Percentiles rank a stretch among this genome's conserved stretches.
phyloP scores from a whole-genome alignment of 2,329 filamentous ascomycete genomes.

The Chaetomiaceae sp. region DNA sequence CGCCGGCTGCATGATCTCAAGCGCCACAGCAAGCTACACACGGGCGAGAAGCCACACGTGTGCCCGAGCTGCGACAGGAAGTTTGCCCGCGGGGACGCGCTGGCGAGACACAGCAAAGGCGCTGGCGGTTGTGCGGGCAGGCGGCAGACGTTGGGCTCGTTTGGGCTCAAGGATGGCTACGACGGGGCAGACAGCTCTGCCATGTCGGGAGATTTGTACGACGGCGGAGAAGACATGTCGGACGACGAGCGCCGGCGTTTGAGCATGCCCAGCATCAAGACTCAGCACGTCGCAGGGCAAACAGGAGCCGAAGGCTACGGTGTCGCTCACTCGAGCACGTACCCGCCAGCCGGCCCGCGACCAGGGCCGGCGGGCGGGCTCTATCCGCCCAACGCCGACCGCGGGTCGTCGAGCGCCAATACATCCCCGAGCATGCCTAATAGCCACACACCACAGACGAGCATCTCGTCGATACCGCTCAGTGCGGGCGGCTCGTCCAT shows the following conservation, averaged over 20 bases:
- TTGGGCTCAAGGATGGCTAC: conserved; percentile 72
- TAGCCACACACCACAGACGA: conserved; percentile 46
- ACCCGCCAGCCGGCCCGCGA: conserved; percentile 62
- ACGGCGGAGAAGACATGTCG: conserved; percentile 54
- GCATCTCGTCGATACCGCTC: conserved; percentile 45
- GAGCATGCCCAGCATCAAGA: conserved; percentile 71
- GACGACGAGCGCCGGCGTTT: conserved; percentile 58
- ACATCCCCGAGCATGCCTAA: conserved; percentile 48
- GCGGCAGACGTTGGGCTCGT: conserved; percentile 78
- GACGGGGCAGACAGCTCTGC: conserved; percentile 52
- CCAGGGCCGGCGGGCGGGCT: conserved; percentile 50
- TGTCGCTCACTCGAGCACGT: conserved; percentile 65
- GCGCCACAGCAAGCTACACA: conserved; percentile 92
- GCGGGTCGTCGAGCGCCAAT: conserved; percentile 50
- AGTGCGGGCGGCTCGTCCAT: conserved; percentile 49
- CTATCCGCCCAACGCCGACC: conserved; percentile 58
- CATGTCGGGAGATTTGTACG: conserved; percentile 55
- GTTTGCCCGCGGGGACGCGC: conserved; percentile 90
- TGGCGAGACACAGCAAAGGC: conserved; percentile 92
- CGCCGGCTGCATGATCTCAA: conserved; percentile 91
- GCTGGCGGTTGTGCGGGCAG: conserved; percentile 92
- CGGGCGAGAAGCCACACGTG: conserved; percentile 89
- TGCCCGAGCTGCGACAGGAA: conserved; percentile 92
- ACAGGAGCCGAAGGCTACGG: conserved; percentile 46
- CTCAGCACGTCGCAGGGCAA: conserved; percentile 57